A percentile compares a stretch with the other conserved stretches of the same genome.
phyloP scores from a whole-genome alignment of 2,329 filamentous ascomycete species.

The Metarhizium robertsii region DNA sequence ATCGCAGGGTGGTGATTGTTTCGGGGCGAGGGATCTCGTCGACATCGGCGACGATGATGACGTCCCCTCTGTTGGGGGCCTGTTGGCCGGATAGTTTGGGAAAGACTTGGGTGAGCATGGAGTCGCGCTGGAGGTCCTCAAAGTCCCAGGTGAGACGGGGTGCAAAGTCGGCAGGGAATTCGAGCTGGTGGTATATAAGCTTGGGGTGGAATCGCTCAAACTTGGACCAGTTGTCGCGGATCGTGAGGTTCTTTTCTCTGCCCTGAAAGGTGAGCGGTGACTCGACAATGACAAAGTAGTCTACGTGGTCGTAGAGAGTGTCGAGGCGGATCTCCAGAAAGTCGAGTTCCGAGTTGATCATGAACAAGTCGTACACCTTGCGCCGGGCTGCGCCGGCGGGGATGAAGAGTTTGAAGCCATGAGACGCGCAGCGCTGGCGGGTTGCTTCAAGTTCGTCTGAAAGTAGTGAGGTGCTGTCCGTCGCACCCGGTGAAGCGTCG shows the following conservation, averaged over 20 bases:
- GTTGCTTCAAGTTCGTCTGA: not conserved
- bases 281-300: constrained; percentile 59
- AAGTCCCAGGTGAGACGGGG: constrained; percentile 35
- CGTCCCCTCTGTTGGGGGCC: constrained; percentile 38
- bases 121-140: constrained; percentile 45
- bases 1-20: constrained; percentile 36
- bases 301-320: constrained; percentile 46
- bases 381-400: constrained; percentile 6
- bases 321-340: constrained; percentile 56
- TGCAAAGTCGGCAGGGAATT: constrained; percentile 31
- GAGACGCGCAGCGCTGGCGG: not conserved
- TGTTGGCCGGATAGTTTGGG: constrained; percentile 32
- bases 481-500: not conserved
- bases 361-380: constrained; percentile 43
- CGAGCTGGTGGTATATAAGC: constrained; percentile 50
- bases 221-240: constrained; percentile 40
- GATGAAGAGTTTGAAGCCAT: not conserved
- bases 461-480: not conserved
- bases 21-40: constrained; percentile 49
- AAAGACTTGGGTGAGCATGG: constrained; percentile 48
- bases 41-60: constrained; percentile 50
- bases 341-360: constrained; percentile 55
- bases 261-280: constrained; percentile 49
- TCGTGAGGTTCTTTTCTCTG: constrained; percentile 41
- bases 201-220: constrained; percentile 47